Conservation (phyloP, 805 yeast species). For the Kazachstania viticola region DNA sequence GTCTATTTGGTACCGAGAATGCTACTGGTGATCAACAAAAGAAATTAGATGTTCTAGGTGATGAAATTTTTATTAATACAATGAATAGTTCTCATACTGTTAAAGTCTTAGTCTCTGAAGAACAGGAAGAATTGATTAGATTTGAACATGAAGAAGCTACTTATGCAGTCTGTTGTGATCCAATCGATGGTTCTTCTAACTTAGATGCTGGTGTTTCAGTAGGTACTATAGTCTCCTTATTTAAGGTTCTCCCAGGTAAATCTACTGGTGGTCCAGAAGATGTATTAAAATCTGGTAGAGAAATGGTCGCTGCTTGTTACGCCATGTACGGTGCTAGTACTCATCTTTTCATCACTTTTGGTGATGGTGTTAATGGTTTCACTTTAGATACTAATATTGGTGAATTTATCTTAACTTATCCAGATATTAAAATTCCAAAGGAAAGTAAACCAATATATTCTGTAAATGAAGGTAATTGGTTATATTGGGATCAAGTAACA, state of each 20-base stretch:
- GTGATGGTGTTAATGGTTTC: slow-evolving; percentile 86
- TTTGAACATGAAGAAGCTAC: slow-evolving; percentile 47
- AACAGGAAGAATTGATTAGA: slow-evolving; percentile 88
- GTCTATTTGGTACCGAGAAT: slow-evolving; percentile 77
- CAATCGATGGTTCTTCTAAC: slow-evolving; percentile 94
- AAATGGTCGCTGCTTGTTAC: slow-evolving; percentile 96
- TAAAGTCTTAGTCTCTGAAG: slow-evolving; percentile 84
- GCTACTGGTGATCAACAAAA: slow-evolving; percentile 97
- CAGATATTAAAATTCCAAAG: slow-evolving; percentile 55
- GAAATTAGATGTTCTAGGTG: slow-evolving; percentile 93
- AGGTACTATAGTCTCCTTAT: slow-evolving; percentile 92
- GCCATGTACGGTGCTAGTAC: slow-evolving; percentile 99
- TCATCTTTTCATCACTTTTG: slow-evolving; percentile 83
- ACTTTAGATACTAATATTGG: slow-evolving; percentile 88
- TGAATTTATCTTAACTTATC: slow-evolving; percentile 86
- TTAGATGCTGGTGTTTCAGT: slow-evolving; percentile 98
- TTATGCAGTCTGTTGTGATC: slow-evolving; percentile 95
- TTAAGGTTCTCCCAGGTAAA: slow-evolving; percentile 58
- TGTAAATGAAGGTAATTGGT: slow-evolving; percentile 87
- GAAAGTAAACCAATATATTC: slow-evolving; percentile 62
- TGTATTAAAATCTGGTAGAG: slow-evolving; percentile 81
- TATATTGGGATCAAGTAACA: slow-evolving; percentile 68
- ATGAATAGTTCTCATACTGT: slow-evolving; percentile 89
- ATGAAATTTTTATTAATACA: slow-evolving; percentile 93
- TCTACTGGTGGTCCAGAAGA: slow-evolving; percentile 78